Evolutionary conservation across 306 rosid genomes (phyloP).

Genomic region (Trifolium dubium): DNA sequence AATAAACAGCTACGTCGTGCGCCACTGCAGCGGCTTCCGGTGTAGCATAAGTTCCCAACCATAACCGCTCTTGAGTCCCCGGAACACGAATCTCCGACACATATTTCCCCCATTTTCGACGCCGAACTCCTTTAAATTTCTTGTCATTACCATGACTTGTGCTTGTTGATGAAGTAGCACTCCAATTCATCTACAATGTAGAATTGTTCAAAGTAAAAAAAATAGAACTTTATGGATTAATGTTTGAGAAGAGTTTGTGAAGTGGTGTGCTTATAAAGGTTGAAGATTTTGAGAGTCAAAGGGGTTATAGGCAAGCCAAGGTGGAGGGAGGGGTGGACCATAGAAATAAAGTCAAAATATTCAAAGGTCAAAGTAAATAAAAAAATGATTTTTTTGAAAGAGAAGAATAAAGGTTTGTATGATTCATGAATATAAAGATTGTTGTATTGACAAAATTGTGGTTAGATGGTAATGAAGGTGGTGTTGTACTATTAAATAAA

Average conservation of each 20-base stretch:
- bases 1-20: constrained; percentile 76
- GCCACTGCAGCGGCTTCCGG: constrained; percentile 87
- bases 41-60: constrained; percentile 78
- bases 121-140: constrained; percentile 76
- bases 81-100: constrained; percentile 92
- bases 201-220: neutral
- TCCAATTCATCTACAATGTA: constrained; percentile 44
- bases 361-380: constrained; percentile 49
- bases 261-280: neutral
- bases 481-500: neutral
- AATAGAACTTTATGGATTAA: neutral
- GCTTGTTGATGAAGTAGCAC: neutral
- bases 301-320: neutral
- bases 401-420: neutral
- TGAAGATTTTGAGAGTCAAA: constrained; percentile 36
- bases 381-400: neutral
- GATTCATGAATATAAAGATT: neutral
- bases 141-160: neutral
- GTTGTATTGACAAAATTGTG: too few species aligned
- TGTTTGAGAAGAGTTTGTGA: too few species aligned
- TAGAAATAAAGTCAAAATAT: constrained; percentile 38
- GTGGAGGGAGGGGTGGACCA: neutral
- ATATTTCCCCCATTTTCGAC: constrained; percentile 95
- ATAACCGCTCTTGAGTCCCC: constrained; percentile 63
- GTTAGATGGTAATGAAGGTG: too few species aligned